phyloP scores from a whole-genome alignment of 140 eudicot species.

The Stevia rebaudiana region DNA sequence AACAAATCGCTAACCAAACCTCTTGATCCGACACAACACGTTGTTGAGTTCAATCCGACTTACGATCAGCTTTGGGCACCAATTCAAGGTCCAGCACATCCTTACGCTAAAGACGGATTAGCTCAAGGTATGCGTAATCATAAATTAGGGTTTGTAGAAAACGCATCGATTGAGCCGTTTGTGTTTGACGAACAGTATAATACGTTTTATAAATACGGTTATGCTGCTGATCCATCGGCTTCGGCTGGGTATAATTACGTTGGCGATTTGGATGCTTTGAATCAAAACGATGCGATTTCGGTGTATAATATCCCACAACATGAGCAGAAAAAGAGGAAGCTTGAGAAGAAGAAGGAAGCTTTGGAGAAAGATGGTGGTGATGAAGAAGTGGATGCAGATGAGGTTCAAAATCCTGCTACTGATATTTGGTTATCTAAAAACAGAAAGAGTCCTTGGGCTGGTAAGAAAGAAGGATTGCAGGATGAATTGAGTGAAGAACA shows the following conservation, averaged over 20 bases:
- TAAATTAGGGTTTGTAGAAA: constrained; percentile 83
- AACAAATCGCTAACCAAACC: constrained; percentile 51
- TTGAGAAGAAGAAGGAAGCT: constrained; percentile 67
- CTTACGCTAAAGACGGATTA: constrained; percentile 89
- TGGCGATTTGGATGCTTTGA: constrained; percentile 66
- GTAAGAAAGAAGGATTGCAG: constrained; percentile 79
- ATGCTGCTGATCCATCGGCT: constrained; percentile 91
- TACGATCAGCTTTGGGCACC: constrained; percentile 99
- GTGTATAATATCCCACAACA: constrained; percentile 68
- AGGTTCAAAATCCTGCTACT: constrained; percentile 64
- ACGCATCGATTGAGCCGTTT: constrained; percentile 65
- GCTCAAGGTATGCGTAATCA: constrained; percentile 97
- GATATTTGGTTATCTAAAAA: constrained; percentile 73
- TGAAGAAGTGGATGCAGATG: constrained; percentile 27
- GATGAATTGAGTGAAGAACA: constrained; percentile 88
- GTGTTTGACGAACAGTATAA: constrained; percentile 86
- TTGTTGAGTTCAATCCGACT: constrained; percentile 77
- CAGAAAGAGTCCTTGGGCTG: constrained; percentile 87
- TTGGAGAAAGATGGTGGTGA: constrained; percentile 34
- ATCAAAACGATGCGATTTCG: constrained; percentile 39
- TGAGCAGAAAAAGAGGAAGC: constrained; percentile 68
- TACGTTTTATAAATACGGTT: constrained; percentile 77
- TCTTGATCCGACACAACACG: constrained; percentile 79
- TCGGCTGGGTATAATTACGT: constrained; percentile 56
- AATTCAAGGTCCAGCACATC: constrained; percentile 82